Base-by-base conservation (phyloP, 306 rosid species). In the Fagus crenata region DNA sequence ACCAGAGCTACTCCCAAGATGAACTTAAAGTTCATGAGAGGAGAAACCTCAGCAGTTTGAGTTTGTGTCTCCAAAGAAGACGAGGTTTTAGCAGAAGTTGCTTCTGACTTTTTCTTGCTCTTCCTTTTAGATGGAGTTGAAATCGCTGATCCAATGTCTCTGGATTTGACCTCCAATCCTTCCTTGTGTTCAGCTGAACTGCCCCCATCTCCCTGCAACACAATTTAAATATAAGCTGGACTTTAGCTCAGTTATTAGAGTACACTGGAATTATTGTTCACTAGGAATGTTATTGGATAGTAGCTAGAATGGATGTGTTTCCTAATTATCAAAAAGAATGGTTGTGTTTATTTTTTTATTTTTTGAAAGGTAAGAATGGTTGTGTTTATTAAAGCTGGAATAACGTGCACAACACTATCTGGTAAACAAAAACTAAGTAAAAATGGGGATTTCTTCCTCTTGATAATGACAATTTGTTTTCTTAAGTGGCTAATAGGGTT, bases 41-140 rank as follows among this genome's bases (percentile, higher is more conserved):
- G 77, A 2, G 99, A 89, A 82, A 53, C 89, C 59, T 81, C 89
- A 2, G 76, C 83, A 4, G 86, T 77, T 71, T 78, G 87, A 72
- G 74, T 18, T 5, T 55, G 84, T 5, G 77, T 63, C 84, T 86
- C 89, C 5, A 89, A 61, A 4, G 91, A 75, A 53, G 96, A 67
- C 4, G 90, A 71, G 74, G 95, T 43, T 86, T 84, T 92, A 79
- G 83, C 40, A 68, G 89, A 61, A 73, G 88, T 61, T 76, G 87
- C 86, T 36, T 96, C 99, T 37, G 87, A 76, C 76, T 88, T 96
- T 39, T 91, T 95, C 93, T 91, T 96, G 80, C 86, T 87, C 80
- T 78, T 96, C 68, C 97, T 88, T 85, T 87, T 92, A 8, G 93
- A 81, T 82, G 97, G 89, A 65, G 85, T 72, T 0, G 97, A 83